These are phyloP conservation scores for Calonectria pseudoturangicola DNA, from an alignment of 2,329 filamentous ascomycete genomes.

Conservation along the genomic window DNA sequence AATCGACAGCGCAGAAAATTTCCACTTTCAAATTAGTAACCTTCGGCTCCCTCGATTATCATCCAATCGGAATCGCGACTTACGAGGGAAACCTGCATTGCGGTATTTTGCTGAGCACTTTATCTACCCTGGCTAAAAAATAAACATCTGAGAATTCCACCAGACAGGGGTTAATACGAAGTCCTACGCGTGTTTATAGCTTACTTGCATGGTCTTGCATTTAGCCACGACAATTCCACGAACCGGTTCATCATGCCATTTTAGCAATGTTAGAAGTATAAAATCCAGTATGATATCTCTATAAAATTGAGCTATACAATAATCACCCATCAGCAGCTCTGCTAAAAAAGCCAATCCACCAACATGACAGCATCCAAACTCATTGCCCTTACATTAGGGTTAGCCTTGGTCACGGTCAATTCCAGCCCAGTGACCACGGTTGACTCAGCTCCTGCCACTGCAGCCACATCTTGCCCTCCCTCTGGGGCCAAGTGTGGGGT, in stretches of 20 bases:
- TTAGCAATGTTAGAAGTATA: background rate
- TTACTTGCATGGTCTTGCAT: background rate
- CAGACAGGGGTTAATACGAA: background rate
- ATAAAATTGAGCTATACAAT: background rate
- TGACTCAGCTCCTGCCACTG: background rate
- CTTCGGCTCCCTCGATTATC: background rate
- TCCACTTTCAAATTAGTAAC: background rate
- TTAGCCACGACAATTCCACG: no score
- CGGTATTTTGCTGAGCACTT: background rate
- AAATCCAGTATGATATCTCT: background rate
- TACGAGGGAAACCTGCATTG: background rate
- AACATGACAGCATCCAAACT: background rate
- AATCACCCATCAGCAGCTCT: background rate
- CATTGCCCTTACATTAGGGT: background rate
- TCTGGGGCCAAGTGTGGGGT: background rate
- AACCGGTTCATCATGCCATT: background rate
- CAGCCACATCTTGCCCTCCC: background rate
- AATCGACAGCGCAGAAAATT: background rate
- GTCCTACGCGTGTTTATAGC: background rate
- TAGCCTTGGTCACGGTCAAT: background rate
- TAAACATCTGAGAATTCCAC: background rate
- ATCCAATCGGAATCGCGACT: background rate
- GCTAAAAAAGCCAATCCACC: background rate
- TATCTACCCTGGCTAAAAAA: background rate
- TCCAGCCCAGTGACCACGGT: background rate